These are phyloP conservation scores for Plenodomus lindquistii DNA, from an alignment of 2,329 filamentous ascomycete species.

Conservation along the genomic window DNA sequence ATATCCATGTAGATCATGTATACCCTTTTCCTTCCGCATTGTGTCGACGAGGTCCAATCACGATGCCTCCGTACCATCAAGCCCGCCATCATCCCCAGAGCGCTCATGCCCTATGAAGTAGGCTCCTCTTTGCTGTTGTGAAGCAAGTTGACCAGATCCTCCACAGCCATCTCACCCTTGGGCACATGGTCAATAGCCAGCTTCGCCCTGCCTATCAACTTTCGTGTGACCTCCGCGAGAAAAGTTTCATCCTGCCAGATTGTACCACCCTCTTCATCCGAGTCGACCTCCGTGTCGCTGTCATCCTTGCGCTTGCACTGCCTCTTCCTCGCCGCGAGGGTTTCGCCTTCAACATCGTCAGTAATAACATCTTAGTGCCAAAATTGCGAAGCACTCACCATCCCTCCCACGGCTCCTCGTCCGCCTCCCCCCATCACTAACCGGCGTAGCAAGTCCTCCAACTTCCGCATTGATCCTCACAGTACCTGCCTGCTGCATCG, in stretches of 20 bases:
- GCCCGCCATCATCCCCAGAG: no score
- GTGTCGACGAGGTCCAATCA: no score
- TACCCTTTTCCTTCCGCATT: no score
- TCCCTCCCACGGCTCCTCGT: not conserved
- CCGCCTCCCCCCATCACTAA: not conserved
- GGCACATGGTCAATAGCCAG: not conserved
- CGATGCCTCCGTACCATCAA: no score
- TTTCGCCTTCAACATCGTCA: not conserved
- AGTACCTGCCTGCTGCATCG: conserved; percentile 10
- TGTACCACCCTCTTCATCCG: not conserved
- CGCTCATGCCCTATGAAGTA: not conserved
- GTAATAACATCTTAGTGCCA: not conserved
- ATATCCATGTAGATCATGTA: no score
- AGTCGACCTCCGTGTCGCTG: not conserved
- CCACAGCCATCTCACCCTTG: not conserved
- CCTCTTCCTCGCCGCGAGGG: conserved; percentile 8
- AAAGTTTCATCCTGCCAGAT: conserved; percentile 1
- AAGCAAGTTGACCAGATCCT: conserved; percentile 1
- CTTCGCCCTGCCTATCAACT: conserved; percentile 1
- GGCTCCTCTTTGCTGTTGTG: conserved; percentile 3
- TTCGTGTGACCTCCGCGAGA: conserved; percentile 4
- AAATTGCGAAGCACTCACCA: not conserved
- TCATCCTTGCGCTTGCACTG: conserved; percentile 11
- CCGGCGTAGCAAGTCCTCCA: conserved; percentile 1
- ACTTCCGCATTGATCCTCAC: conserved; percentile 1